Evolutionary conservation across 2,329 filamentous ascomycete species (phyloP), one percentile per base, ranked within the genome.

Genomic region (Hortaea werneckii): DNA sequence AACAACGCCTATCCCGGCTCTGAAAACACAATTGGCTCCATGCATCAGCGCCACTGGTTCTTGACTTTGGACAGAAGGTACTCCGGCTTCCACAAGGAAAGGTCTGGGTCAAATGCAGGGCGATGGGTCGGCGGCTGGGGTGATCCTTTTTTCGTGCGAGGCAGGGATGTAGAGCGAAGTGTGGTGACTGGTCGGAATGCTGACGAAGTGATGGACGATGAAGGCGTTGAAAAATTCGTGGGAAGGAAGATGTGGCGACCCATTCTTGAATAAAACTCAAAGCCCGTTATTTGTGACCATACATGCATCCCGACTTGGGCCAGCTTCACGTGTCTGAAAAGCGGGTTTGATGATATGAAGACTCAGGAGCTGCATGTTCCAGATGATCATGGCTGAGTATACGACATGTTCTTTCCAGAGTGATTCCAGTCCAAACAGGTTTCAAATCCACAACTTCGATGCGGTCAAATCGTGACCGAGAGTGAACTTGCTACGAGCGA

Each of bases 1-100:
- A 77, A 73, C 5, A 86, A 86, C 54, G 79, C 82, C 4, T 86
- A 86, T 55, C 65, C 75, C 0, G 82, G 82, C 5, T 79, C 83
- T 0, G 69, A 56, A 1, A 86, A 86, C 55, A 76, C 71, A 2
- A 80, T 86, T 35, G 78, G 75, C 5, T 84, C 80, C 34, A 67
- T 85, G 4, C 76, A 85, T 54, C 81, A 85, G 59, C 72, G 82
- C 5, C 69, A 71, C 37, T 86, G 81, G 83, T 83, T 77, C 48
- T 55, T 85, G 12, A 76, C 75, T 8, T 66, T 86, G 1, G 82
- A 86, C 55, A 69, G 78, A 9, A 59, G 57, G 27, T 74, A 70
- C 4, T 79, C 75, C 42, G 81, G 81, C 4, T 83, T 85, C 45
- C 60, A 62, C 11, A 65, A 64, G 55, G 59, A 58, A 20, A 58